Evolutionary conservation across 768 basidiomycete species (phyloP).

Genomic region (Rickenella mellea): DNA sequence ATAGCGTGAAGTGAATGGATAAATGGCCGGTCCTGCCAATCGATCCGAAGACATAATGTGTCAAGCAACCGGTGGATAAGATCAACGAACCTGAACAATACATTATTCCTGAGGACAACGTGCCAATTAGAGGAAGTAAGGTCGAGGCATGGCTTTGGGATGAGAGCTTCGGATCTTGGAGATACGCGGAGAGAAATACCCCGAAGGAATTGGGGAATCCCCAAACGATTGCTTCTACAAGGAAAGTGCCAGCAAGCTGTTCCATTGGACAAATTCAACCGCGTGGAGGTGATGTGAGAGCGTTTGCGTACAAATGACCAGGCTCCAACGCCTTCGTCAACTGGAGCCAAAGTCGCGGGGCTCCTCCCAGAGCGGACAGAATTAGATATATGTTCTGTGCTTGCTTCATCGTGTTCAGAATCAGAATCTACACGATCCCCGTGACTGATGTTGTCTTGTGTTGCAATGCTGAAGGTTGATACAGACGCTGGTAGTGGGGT

Average conservation of each 20-base stretch:
- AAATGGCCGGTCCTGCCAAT: conserved; percentile 17
- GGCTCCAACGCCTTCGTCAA: background rate
- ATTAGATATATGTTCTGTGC: background rate
- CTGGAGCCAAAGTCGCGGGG: background rate
- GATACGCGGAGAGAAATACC: conserved; percentile 18
- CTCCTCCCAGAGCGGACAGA: background rate
- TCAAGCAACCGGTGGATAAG: background rate
- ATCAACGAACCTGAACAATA: conserved; percentile 14
- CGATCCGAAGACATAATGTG: background rate
- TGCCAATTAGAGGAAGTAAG: conserved; percentile 18
- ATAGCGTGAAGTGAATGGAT: conserved; percentile 15
- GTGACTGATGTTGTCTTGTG: background rate
- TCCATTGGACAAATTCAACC: background rate
- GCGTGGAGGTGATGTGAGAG: background rate
- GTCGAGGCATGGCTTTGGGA: conserved; percentile 9
- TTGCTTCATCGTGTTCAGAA: background rate
- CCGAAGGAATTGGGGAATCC: conserved; percentile 22
- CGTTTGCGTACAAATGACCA: background rate
- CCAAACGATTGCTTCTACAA: conserved; percentile 19
- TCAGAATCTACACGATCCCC: background rate
- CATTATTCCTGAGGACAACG: conserved; percentile 18
- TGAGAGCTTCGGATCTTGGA: conserved; percentile 11
- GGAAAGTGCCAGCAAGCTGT: conserved; percentile 16
- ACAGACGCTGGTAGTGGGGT: background rate
- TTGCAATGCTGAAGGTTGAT: background rate